Evolutionary conservation across 495 filamentous ascomycete genomes (phyloP).

Genomic region (Lindgomyces ingoldianus): DNA sequence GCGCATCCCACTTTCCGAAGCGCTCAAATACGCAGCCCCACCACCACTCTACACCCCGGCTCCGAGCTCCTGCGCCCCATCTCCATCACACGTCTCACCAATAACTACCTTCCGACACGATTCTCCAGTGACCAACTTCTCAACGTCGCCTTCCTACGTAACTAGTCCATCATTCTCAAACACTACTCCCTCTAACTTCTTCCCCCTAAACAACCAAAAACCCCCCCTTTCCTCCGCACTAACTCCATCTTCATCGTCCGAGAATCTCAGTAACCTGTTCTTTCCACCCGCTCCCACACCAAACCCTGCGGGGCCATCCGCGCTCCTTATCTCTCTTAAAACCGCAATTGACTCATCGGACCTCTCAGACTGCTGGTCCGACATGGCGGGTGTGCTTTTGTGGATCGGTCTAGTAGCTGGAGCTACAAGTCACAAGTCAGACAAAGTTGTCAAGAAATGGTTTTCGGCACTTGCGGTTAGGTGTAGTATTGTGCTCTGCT

Average conservation of each 20-base stretch:
- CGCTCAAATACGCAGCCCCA: constrained; percentile 37
- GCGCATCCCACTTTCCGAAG: constrained; percentile 46
- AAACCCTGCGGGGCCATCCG: neutral
- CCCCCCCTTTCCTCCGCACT: constrained; percentile 1
- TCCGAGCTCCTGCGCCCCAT: neutral
- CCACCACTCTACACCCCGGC: neutral
- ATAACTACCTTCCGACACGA: constrained; percentile 20
- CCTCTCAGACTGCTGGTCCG: constrained; percentile 35
- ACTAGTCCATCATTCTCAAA: neutral
- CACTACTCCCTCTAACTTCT: neutral
- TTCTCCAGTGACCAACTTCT: constrained; percentile 23
- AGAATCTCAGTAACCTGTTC: neutral
- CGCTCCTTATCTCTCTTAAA: constrained; percentile 16
- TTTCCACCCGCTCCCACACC: neutral
- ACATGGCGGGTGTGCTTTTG: constrained; percentile 43
- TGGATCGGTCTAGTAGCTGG: constrained; percentile 39
- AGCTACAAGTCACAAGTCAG: constrained; percentile 32
- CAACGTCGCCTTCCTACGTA: constrained; percentile 11
- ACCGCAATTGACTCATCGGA: constrained; percentile 27
- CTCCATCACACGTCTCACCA: constrained; percentile 35
- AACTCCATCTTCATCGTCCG: neutral
- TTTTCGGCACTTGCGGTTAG: constrained; percentile 38
- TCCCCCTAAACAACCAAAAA: neutral
- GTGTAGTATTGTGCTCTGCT: constrained; percentile 40
- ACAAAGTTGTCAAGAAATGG: constrained; percentile 38